Evolutionary conservation across 192 early-diverging fungal species (phyloP), one percentile per base, ranked within the genome.

Genomic region (Coemansia sp.): DNA sequence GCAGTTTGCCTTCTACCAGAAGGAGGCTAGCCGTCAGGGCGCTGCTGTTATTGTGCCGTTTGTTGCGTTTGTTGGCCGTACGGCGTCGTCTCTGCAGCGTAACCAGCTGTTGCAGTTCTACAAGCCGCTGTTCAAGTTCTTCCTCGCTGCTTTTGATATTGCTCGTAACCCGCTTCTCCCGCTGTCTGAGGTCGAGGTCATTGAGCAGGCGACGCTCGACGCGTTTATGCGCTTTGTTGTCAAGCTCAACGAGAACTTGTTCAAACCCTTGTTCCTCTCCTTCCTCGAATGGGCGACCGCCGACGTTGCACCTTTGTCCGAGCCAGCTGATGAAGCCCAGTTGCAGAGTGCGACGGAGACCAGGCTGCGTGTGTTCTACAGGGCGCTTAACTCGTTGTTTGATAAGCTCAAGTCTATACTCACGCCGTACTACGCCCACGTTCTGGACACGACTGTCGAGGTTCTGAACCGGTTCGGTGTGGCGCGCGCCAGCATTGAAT

Each of bases 241-340:
- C 88, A 95, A 94, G 76, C 84, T 98, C 71, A 99, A 96, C 82
- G 97, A 98, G 75, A 92, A 90, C 16, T 79, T 94, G 47, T 99
- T 99, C 93, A 93, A 93, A 71, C 96, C 96, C 10, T 63, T 98
- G 76, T 98, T 94, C 89, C 82, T 96, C 65, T 93, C 94, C 75
- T 77, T 94, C 47, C 85, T 95, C 34, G 78, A 85, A 43, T 85
- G 78, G 84, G 76, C 75, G 8, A 75, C 71, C 15, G 65, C 68
- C 5, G 77, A 70, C 47, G 43, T 62, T 68, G 57, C 65, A 68
- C 11, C 54, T 57, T n/a, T 47, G 52, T 0, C 44, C 40, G 67
- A 54, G 68, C 70, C 2, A 57, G 68, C 82, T 69, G 68, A 55
- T 86, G 57, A 59, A 73, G 54, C 85, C 2, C 68, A 66, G 10